Evolutionary conservation across 2,329 filamentous ascomycete species (phyloP), one percentile per base, ranked within the genome.

Genomic region (Leptographium procerum): DNA sequence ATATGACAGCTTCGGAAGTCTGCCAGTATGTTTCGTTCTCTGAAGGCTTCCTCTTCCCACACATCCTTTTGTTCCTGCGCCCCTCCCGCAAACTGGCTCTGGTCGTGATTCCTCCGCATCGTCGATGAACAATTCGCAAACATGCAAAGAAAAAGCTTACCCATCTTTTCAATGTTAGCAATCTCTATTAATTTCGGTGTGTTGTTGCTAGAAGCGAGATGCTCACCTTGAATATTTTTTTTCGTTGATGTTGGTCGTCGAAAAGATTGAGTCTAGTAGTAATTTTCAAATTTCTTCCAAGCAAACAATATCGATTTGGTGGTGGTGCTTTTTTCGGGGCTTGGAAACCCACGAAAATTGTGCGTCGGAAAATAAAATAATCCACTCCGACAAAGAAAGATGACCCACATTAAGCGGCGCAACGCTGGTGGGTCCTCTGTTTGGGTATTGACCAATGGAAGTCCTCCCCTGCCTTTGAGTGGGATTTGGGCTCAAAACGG

Each of bases 91-190:
- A 48, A 26, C 26, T 28, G 57, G 45, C 57, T 55, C n/a, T 58
- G 43, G 45, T 55, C 43, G 52, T 33, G 26, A 13, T 24, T 54
- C 57, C 52, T 51, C 52, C 45, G n/a, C 40, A 24, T 48, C 29
- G 22, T 33, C 28, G 33, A 36, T n/a, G n/a, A 40, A 57, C 24
- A 53, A 58, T 22, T 40, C 29, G 56, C 43, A 50, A 7, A 52
- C 4, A 47, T 22, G 50, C 47, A 57, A n/a, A 48, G 2, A 48
- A 55, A 58, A 50, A 29, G 52, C 52, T 56, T 51, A 59, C 57
- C 70, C 64, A 59, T 56, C 57, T 56, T 54, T 34, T 4, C 8
- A 57, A 63, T 59, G 71, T 79, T 69, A 79, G 75, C 69, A 65
- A 60, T 60, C 24, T 14, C 26, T 55, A 47, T 31, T 22, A 40